Base-by-base conservation (phyloP, 148 eudicot species). In the Fagopyrum esculentum region DNA sequence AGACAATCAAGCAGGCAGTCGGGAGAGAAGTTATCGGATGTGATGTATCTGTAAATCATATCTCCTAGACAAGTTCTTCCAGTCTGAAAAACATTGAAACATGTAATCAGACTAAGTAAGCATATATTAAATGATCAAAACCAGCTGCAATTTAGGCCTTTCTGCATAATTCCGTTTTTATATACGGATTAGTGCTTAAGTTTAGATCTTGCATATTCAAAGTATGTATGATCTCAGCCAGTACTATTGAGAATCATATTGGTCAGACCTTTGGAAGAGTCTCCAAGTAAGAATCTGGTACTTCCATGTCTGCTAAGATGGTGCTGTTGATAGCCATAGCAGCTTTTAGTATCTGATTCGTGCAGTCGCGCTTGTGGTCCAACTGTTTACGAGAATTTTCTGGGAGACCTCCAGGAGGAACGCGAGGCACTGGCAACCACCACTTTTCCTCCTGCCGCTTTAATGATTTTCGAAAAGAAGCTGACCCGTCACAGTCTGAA, bases 371-470 rank as follows among this genome's bases (percentile, higher is more conserved):
- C 77, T 85, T 92, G 87, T 87, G 85, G 74, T 84, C 88, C 44
- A 95, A 83, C 73, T 89, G 88, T 77, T 88, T 95, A 74, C 94
- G 75, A 61, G 86, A 80, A 29, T 64, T 81, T 77, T 88, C 97
- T 30, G 80, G 86, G 12, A 95, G 86, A 56, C 99, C 99, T 10
- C 89, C 91, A 45, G 89, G 77, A 74, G 97, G 94, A 43, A 95
- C 91, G 22, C 99, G 86, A 56, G 99, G 97, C 52, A 92, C 98
- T 1, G 98, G 98, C 57, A 95, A 86, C 98, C 98, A 95, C 98
- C 98, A 95, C 66, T 92, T 95, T 69, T 89, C 97, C 76, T 95
- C 90, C 78, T 90, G 91, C 44, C 98, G 82, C 72, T 85, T 93
- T 81, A 86, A 78, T 13, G 86, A 75, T 75, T 90, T 90, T 15